phyloP scores from a whole-genome alignment of 768 basidiomycete genomes.

The Termitomyces sp. region DNA sequence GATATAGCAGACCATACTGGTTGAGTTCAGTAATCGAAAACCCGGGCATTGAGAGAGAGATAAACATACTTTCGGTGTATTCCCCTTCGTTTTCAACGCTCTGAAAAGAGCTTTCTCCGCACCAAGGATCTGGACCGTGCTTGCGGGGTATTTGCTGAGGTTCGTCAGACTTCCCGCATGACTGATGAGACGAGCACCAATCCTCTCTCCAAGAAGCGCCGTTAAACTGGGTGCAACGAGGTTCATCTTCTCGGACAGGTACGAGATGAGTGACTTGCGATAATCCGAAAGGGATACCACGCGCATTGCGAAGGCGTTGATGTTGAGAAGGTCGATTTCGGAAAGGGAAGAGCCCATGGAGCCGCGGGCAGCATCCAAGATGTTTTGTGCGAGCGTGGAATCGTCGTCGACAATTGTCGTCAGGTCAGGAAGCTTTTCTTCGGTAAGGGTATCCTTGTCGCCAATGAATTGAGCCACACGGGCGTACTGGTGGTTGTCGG shows the following conservation, averaged over 20 bases:
- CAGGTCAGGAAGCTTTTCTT: constrained; percentile 79
- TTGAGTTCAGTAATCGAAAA: background rate
- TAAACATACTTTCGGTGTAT: constrained; percentile 82
- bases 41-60: background rate
- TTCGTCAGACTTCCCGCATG: constrained; percentile 97
- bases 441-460: constrained; percentile 77
- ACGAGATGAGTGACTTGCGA: constrained; percentile 84
- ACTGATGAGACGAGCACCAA: constrained; percentile 89
- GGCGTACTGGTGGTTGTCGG: constrained; percentile 96
- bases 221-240: constrained; percentile 92
- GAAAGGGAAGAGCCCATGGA: constrained; percentile 93
- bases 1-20: constrained; percentile 96
- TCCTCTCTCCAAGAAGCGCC: constrained; percentile 87
- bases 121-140: constrained; percentile 96
- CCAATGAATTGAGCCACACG: constrained; percentile 82
- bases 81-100: constrained; percentile 97
- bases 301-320: constrained; percentile 84
- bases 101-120: constrained; percentile 98
- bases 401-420: constrained; percentile 82
- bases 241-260: constrained; percentile 97
- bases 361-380: constrained; percentile 90
- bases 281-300: constrained; percentile 93
- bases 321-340: constrained; percentile 95
- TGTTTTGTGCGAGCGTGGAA: constrained; percentile 82
- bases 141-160: constrained; percentile 96